Conservation (phyloP, 805 yeast species). For the Wickerhamiella vanderwaltii region DNA sequence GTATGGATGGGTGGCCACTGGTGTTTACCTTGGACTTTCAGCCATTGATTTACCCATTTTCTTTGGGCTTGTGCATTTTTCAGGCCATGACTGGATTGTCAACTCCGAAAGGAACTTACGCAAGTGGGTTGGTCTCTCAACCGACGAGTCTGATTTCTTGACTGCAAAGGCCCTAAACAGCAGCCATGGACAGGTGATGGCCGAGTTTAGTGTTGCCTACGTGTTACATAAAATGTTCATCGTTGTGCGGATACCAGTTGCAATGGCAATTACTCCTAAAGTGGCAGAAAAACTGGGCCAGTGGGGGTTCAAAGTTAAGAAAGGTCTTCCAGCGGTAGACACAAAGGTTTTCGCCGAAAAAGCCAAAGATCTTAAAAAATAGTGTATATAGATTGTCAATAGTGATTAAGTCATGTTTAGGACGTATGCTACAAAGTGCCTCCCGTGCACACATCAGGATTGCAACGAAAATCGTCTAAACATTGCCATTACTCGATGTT, state of each 20-base stretch:
- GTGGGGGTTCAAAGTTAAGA: constrained; percentile 73
- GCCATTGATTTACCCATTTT: constrained; percentile 73
- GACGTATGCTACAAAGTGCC: too few relatives aligned
- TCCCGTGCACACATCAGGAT: too few relatives aligned
- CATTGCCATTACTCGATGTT: too few relatives aligned
- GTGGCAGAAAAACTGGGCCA: constrained; percentile 51
- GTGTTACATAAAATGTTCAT: constrained; percentile 83
- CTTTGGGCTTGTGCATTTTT: constrained; percentile 67
- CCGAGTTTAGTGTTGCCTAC: constrained; percentile 84
- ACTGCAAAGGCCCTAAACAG: constrained; percentile 19
- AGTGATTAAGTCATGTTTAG: too few relatives aligned
- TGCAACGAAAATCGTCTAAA: too few relatives aligned
- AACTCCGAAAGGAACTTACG: constrained; percentile 51
- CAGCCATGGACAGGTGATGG: constrained; percentile 41
- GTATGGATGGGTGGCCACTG: constrained; percentile 86
- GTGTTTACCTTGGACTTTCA: constrained; percentile 65
- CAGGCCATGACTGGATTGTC: constrained; percentile 73
- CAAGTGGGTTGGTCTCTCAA: constrained; percentile 50
- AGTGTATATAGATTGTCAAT: constrained; percentile 15
- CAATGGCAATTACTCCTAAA: constrained; percentile 84
- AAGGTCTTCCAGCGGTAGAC: constrained; percentile 19
- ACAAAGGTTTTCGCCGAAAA: constrained; percentile 15
- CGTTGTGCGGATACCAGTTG: constrained; percentile 71
- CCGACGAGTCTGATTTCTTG: constrained; percentile 24
- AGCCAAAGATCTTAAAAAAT: constrained; percentile 5